Evolutionary conservation across 1,139 yeast species (phyloP).

Genomic region (Pichia sp.): DNA sequence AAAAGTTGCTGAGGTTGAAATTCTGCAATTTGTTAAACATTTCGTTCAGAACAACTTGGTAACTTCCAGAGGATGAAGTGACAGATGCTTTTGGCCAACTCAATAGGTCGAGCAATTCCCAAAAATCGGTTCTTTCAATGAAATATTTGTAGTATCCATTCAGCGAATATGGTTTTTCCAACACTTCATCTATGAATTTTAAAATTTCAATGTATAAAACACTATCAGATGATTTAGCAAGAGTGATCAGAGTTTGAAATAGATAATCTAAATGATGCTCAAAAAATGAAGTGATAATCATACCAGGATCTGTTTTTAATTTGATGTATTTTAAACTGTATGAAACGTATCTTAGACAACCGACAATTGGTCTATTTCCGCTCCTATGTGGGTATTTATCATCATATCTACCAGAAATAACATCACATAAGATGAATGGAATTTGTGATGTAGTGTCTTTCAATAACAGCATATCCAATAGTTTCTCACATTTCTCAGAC

Average conservation of each 20-base stretch:
- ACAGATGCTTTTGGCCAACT: conserved; percentile 5
- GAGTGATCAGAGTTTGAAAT: conserved; percentile 16
- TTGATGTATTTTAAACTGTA: conserved; percentile 17
- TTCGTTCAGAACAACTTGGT: conserved; percentile 11
- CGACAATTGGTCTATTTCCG: conserved; percentile 19
- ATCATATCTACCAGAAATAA: conserved; percentile 32
- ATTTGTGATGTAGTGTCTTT: conserved; percentile 37
- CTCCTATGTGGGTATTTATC: conserved; percentile 6
- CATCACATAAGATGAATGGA: conserved; percentile 37
- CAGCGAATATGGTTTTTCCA: conserved; percentile 19
- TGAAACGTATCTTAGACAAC: conserved; percentile 22
- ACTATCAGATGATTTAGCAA: conserved; percentile 12
- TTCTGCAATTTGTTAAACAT: conserved; percentile 21
- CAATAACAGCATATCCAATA: conserved; percentile 35
- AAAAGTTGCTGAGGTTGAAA: conserved; percentile 11
- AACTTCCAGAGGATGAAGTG: conserved; percentile 3
- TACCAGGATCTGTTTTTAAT: conserved; percentile 13
- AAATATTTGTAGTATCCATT: conserved; percentile 14
- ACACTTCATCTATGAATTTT: conserved; percentile 16
- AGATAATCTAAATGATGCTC: conserved; percentile 18
- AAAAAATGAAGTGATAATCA: conserved; percentile 17
- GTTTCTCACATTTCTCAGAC: conserved; percentile 5
- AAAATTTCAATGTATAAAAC: conserved; percentile 19
- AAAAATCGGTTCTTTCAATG: conserved; percentile 18
- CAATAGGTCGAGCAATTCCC: conserved; percentile 19